Conservation (phyloP, 78 protist genomes). For the Goniomonas avonlea region DNA sequence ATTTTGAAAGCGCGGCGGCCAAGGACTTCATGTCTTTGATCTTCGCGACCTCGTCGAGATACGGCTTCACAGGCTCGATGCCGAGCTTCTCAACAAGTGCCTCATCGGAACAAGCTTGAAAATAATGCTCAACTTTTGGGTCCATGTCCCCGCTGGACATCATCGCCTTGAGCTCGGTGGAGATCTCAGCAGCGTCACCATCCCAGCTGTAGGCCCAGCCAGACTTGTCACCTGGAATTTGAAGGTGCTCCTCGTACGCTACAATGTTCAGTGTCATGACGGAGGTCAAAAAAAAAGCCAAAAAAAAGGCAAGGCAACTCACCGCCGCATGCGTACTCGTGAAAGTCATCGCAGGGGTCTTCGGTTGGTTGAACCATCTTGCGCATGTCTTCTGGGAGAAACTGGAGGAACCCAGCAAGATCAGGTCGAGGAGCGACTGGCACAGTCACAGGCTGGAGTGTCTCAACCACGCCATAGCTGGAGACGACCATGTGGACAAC, state of each 20-base stretch:
- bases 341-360: conserved; percentile 22
- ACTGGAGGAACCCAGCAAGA: too few species aligned
- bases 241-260: not conserved
- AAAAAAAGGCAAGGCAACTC: too few species aligned
- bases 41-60: conserved; percentile 9
- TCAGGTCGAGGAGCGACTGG: too few species aligned
- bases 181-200: conserved; percentile 8
- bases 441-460: too few species aligned
- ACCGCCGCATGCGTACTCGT: too few species aligned
- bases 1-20: too few species aligned
- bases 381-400: not conserved
- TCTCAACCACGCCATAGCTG: too few species aligned
- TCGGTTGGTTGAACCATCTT: conserved; percentile 3
- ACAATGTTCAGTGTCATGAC: too few species aligned
- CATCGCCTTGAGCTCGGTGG: not conserved
- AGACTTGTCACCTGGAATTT: not conserved
- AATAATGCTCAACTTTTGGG: not conserved
- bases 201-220: conserved; percentile 7
- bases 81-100: not conserved
- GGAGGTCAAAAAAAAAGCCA: too few species aligned
- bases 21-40: not conserved
- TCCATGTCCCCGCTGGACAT: not conserved
- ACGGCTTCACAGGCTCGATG: not conserved
- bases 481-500: too few species aligned
- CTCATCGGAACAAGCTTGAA: not conserved